A percentile compares a stretch with the other conserved stretches of the same genome.
Conservation (phyloP, 352 stramenopile species). For the Bremia lactucae region DNA sequence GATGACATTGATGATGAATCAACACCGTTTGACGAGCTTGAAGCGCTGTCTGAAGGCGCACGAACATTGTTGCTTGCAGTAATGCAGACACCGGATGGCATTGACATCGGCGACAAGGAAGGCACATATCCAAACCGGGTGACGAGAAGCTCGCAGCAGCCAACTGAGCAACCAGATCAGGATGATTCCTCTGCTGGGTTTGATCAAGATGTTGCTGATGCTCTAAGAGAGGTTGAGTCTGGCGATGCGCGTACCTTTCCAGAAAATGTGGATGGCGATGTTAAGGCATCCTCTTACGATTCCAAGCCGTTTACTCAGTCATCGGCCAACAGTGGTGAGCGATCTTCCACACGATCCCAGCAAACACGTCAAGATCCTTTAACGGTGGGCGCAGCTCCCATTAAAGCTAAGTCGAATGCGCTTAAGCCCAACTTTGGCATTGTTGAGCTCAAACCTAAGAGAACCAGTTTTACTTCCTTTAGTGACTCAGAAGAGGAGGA, state of each 20-base stretch:
- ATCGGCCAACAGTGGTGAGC: slow-evolving; percentile 8
- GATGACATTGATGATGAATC: slow-evolving; percentile 77
- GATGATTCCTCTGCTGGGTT: slow-evolving; percentile 22
- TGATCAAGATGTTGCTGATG: slow-evolving; percentile 27
- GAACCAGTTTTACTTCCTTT: slow-evolving; percentile 80
- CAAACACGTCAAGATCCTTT: slow-evolving; percentile 6
- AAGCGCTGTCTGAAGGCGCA: slow-evolving; percentile 77
- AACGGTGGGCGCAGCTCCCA: slow-evolving; percentile 14
- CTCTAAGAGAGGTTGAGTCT: slow-evolving; percentile 15
- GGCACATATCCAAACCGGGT: slow-evolving; percentile 28
- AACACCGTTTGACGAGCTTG: slow-evolving; percentile 74
- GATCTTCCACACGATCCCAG: slow-evolving; percentile 6
- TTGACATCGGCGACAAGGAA: slow-evolving; percentile 63
- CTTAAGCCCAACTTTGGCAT: slow-evolving; percentile 67
- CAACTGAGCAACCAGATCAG: slow-evolving; percentile 10
- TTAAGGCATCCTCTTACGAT: slow-evolving; percentile 10
- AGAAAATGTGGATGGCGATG: slow-evolving; percentile 12
- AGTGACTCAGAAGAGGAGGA: slow-evolving; percentile 79
- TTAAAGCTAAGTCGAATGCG: slow-evolving; percentile 22
- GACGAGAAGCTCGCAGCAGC: slow-evolving; percentile 21
- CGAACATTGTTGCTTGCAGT: slow-evolving; percentile 76
- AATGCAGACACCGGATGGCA: slow-evolving; percentile 79
- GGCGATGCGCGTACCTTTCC: slow-evolving; percentile 8
- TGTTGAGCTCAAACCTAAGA: slow-evolving; percentile 48
- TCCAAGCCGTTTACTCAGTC: slow-evolving; percentile 11